Percentiles rank a stretch among this genome's conserved stretches.
Evolutionary conservation across 1,139 yeast species (phyloP).

Genomic region (Hyphopichia buzzinii): DNA sequence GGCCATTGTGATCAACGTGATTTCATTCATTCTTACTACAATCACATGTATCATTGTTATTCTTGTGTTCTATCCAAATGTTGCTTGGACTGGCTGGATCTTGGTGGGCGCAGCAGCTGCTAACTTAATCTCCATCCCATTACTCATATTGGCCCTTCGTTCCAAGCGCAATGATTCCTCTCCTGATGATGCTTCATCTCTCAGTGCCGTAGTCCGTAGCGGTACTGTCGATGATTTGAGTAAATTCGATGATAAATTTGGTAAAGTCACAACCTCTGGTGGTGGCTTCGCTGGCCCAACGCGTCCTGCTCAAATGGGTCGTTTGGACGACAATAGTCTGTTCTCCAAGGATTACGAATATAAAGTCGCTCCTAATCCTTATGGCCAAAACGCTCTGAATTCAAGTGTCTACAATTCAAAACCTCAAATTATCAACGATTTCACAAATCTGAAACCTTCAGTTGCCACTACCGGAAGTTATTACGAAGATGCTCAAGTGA

Average conservation of each 20-base stretch:
- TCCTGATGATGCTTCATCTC: constrained; percentile 20
- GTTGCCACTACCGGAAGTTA: constrained; percentile 12
- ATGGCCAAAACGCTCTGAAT: constrained; percentile 9
- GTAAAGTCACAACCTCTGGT: constrained; percentile 4
- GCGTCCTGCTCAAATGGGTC: neutral
- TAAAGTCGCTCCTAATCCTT: constrained; percentile 13
- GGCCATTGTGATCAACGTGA: constrained; percentile 29
- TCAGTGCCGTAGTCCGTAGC: constrained; percentile 14
- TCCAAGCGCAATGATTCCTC: constrained; percentile 17
- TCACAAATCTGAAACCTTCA: constrained; percentile 22
- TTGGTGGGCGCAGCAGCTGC: constrained; percentile 64
- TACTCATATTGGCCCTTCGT: constrained; percentile 24
- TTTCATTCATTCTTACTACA: constrained; percentile 53
- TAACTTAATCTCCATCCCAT: constrained; percentile 35
- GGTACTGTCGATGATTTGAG: constrained; percentile 20
- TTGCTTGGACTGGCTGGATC: constrained; percentile 70
- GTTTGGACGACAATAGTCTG: constrained; percentile 15
- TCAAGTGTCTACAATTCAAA: constrained; percentile 31
- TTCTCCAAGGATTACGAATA: constrained; percentile 30
- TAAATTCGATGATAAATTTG: constrained; percentile 15
- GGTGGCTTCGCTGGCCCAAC: constrained; percentile 5
- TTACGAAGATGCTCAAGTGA: constrained; percentile 20
- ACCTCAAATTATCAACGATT: constrained; percentile 36
- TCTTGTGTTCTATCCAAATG: constrained; percentile 59
- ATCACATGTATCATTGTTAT: constrained; percentile 54